A percentile compares a stretch with the other conserved stretches of the same genome.
phyloP scores from a whole-genome alignment of 2,329 filamentous ascomycete species.

The Volutella citrinella region DNA sequence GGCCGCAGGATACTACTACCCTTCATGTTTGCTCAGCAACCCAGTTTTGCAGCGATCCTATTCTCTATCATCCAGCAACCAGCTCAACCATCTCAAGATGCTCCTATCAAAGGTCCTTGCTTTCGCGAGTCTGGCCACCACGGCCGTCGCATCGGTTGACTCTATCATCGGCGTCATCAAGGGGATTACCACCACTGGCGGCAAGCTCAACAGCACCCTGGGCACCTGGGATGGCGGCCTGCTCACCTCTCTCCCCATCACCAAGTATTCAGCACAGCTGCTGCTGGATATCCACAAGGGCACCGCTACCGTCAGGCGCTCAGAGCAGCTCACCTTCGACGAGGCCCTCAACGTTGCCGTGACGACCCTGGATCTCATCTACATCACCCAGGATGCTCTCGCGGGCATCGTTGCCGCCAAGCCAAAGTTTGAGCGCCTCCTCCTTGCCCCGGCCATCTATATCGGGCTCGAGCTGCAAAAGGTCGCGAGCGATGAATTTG shows the following conservation, averaged over 20 bases:
- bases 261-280: conserved; percentile 35
- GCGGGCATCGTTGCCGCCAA: conserved; percentile 37
- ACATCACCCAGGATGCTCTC: conserved; percentile 37
- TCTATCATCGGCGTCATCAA: conserved; percentile 34
- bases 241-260: conserved; percentile 39
- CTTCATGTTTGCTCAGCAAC: too few species aligned
- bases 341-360: conserved; percentile 39
- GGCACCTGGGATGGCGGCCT: conserved; percentile 36
- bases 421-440: conserved; percentile 41
- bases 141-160: conserved; percentile 30
- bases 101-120: conserved; percentile 21
- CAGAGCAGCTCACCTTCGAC: conserved; percentile 33
- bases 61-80: too few species aligned
- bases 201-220: conserved; percentile 33
- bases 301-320: conserved; percentile 33
- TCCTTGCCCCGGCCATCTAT: conserved; percentile 41
- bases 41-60: too few species aligned
- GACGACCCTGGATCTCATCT: conserved; percentile 33
- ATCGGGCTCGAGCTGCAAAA: conserved; percentile 40
- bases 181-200: conserved; percentile 32
- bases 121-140: conserved; percentile 18
- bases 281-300: conserved; percentile 38
- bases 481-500: conserved; percentile 36
- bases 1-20: too few species aligned
- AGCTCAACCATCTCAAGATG: too few species aligned